Evolutionary conservation across 257 asterid genomes (phyloP).

Genomic region (Paraleonurus japonicus): DNA sequence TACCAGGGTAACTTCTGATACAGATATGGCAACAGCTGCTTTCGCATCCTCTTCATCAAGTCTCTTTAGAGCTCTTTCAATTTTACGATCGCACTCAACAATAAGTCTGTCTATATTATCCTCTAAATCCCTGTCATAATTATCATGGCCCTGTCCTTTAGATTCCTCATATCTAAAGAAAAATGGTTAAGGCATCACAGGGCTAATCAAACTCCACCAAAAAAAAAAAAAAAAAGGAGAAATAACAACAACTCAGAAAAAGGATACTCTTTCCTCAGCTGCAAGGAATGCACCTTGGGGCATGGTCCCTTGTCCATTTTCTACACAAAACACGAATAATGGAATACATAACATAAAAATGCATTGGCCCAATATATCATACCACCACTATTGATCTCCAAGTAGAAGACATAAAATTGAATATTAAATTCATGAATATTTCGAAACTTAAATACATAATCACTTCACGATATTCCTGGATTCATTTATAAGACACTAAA

Average conservation of each 20-base stretch:
- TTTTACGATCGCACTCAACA: constrained; percentile 93
- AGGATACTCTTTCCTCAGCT: constrained; percentile 95
- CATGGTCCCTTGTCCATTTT: constrained; percentile 97
- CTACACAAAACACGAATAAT: constrained; percentile 37
- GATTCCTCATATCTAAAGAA: constrained; percentile 70
- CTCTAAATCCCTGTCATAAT: constrained; percentile 91
- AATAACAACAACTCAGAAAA: background rate
- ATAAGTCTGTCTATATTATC: constrained; percentile 92
- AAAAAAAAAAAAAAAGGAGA: background rate
- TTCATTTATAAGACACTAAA: background rate
- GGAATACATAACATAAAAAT: background rate
- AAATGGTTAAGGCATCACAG: constrained; percentile 48
- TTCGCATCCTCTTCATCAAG: constrained; percentile 98
- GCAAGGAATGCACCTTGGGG: constrained; percentile 91
- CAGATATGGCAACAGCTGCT: constrained; percentile 95
- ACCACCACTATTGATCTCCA: constrained; percentile 11
- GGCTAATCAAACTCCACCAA: background rate
- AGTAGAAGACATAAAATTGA: background rate
- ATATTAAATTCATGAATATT: background rate
- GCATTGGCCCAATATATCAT: background rate
- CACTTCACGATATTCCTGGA: background rate
- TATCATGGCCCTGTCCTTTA: constrained; percentile 76
- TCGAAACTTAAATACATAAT: background rate
- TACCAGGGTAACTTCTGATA: constrained; percentile 89
- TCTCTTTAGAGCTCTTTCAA: constrained; percentile 81